These are phyloP conservation scores for Vicia sativa DNA, from an alignment of 306 rosid genomes.

Conservation along the genomic window DNA sequence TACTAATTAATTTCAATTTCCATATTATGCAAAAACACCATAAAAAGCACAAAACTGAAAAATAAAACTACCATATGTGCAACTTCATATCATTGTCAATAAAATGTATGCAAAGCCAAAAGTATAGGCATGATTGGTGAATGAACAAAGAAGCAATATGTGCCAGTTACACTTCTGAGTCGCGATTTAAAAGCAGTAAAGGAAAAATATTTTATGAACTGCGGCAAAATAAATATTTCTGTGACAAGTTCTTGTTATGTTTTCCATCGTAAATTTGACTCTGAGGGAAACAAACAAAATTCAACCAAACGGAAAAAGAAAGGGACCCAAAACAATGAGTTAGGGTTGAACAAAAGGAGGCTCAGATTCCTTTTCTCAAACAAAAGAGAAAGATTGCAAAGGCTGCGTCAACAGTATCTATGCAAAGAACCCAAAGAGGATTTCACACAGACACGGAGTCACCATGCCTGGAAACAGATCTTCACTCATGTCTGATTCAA, in stretches of 20 bases:
- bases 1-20: no score
- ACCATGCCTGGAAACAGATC: slow-evolving; percentile 31
- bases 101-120: slow-evolving; percentile 3
- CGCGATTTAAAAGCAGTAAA: background rate
- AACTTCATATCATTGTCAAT: background rate
- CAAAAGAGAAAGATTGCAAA: background rate
- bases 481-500: slow-evolving; percentile 33
- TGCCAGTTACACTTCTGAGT: background rate
- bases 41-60: no score
- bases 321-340: background rate
- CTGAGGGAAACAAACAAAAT: background rate
- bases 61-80: no score
- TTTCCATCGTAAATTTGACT: background rate
- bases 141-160: background rate
- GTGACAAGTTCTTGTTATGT: background rate
- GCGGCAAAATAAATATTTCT: background rate
- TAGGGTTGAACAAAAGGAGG: slow-evolving; percentile 22
- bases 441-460: slow-evolving; percentile 26
- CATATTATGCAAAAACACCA: no score
- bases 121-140: background rate
- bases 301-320: background rate
- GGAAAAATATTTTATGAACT: background rate
- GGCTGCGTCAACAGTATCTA: slow-evolving; percentile 36
- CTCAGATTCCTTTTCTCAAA: slow-evolving; percentile 46
- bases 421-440: slow-evolving; percentile 6